Base-by-base conservation (phyloP, 805 yeast species). In the Ogataea sp. region DNA sequence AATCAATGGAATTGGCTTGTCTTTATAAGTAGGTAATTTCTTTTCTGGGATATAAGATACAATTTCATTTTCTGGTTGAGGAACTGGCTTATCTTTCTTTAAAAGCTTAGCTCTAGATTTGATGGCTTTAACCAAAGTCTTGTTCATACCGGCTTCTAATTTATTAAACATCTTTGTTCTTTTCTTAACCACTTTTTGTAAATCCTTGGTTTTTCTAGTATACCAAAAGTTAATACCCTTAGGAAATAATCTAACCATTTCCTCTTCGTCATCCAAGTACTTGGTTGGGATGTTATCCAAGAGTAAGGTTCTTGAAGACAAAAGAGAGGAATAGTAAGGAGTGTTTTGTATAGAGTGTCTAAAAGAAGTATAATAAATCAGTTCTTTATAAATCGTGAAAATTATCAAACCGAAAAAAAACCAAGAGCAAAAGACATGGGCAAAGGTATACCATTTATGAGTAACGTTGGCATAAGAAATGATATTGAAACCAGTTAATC, bases 21-120 rank as follows among this genome's bases (percentile, higher is more conserved):
- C 70, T 46, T 75, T 75, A 61, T 86, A 90, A 26, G 85, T 80
- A 36, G 97, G 97, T 50, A 90, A 74, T 67, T 87, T 88, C 61
- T 83, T 81, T 36, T 63, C 66, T 4, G 74, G 71, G 44, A 87
- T 76, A 58, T 84, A 87, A 33, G 77, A 67, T 45, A 70, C 67
- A 36, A 80, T 51, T 44, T 72, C 80, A 52, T 78, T 68, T 39
- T 66, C 71, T 4, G 83, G 80, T 45, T 68, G 70, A 17, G 83
- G 80, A 17, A 66, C 55, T 11, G 72, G 68, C 51, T 71, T 66
- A 27, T 68, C 65, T 57, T 82, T 80, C 60, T 83, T 81, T 39
- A 67, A 55, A 20, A 73, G 66, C 56, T 81, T 80, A 34, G 59
- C 52, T 52, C 75, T 75, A 43, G 65, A 55, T 48, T 75, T 76